phyloP scores from a whole-genome alignment of 352 stramenopile genomes.

The Globisporangium radiosum region DNA sequence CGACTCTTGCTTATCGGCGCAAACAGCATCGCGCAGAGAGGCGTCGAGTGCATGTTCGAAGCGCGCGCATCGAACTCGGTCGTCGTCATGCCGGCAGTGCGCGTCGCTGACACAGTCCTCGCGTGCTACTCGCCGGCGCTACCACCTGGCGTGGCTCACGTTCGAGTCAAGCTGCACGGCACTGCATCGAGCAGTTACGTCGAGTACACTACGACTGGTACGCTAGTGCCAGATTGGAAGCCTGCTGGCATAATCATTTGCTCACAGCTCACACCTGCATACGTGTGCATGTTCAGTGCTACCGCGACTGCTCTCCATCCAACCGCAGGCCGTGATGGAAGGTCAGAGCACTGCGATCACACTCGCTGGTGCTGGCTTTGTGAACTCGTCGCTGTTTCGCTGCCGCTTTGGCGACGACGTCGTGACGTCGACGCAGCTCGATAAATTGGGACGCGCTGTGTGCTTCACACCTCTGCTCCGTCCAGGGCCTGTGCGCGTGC shows the following conservation, averaged over 20 bases:
- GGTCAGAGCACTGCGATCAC: not conserved
- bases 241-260: too few species aligned
- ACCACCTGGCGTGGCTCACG: not conserved
- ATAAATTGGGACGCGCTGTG: not conserved
- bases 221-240: not conserved
- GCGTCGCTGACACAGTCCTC: slow-evolving; percentile 4
- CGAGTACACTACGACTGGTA: slow-evolving; percentile 7
- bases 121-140: slow-evolving; percentile 6
- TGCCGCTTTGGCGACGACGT: slow-evolving; percentile 5
- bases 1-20: slow-evolving; percentile 3
- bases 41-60: slow-evolving; percentile 10
- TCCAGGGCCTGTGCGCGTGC: not conserved
- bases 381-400: slow-evolving; percentile 8
- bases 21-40: slow-evolving; percentile 5
- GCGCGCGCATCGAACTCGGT: not conserved
- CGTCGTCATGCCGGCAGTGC: not conserved
- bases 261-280: not conserved
- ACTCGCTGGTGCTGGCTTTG: slow-evolving; percentile 5
- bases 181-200: not conserved
- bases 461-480: slow-evolving; percentile 7
- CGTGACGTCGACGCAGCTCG: not conserved
- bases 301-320: slow-evolving; percentile 6
- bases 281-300: slow-evolving; percentile 3
- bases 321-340: slow-evolving; percentile 2
- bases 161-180: slow-evolving; percentile 7